A percentile compares a stretch with the other conserved stretches of the same genome.
phyloP scores from a whole-genome alignment of 345 rosid genomes.

The Lagerstroemia speciosa region DNA sequence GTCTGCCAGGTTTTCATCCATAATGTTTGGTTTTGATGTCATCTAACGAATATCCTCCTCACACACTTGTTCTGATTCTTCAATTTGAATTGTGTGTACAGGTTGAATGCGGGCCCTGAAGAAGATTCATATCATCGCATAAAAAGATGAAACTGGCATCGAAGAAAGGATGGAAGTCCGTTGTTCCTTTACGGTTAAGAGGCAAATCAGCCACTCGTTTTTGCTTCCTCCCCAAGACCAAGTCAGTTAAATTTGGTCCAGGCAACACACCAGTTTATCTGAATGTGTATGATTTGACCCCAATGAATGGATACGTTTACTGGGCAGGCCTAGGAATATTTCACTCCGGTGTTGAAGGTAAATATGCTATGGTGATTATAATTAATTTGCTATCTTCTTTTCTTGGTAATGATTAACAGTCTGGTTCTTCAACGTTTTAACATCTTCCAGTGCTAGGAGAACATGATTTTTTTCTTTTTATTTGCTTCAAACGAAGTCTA shows the following conservation, averaged over 20 bases:
- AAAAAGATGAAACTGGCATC: conserved; percentile 53
- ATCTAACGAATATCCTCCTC: neutral
- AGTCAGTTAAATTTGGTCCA: conserved; percentile 46
- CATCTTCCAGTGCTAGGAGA: neutral
- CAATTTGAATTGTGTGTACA: conserved; percentile 7
- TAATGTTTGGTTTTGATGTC: neutral
- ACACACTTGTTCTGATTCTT: neutral
- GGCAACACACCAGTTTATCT: conserved; percentile 74
- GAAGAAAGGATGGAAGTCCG: conserved; percentile 54
- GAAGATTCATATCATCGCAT: neutral
- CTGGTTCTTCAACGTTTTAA: neutral
- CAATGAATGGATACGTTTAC: conserved; percentile 74
- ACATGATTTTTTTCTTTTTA: neutral
- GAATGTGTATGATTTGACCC: conserved; percentile 90
- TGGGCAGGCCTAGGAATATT: conserved; percentile 97
- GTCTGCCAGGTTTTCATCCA: neutral
- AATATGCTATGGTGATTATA: conserved; percentile 5
- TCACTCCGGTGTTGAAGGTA: conserved; percentile 99
- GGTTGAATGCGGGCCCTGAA: conserved; percentile 30
- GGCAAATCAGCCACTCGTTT: conserved; percentile 57
- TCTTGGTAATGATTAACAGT: neutral
- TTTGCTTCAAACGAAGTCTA: neutral
- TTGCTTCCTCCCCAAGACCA: conserved; percentile 64
- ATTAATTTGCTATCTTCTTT: neutral
- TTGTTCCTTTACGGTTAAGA: conserved; percentile 43